Base-by-base conservation (phyloP, 768 basidiomycete genomes). In the Hericium coralloides region DNA sequence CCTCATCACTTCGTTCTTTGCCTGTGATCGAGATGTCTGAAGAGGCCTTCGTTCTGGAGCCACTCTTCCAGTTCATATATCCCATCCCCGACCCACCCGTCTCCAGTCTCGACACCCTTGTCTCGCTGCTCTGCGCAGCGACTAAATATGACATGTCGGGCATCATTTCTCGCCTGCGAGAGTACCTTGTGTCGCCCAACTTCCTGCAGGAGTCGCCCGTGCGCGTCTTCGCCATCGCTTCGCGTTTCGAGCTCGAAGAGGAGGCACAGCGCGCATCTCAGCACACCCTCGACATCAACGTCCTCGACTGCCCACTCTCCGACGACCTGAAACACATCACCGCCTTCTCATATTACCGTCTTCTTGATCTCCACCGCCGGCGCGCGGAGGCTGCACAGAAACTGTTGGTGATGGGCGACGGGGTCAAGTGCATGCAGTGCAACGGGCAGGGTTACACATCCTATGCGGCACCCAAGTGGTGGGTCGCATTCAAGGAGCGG, bases 181-280 rank as follows among this genome's bases (percentile, higher is more conserved):
- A 66, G 47, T 66, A 76, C 23, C 78, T 89, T 38, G 60, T 84
- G 15, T 74, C 79, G 0, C 73, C 78, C 7, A 66, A 65, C 12
- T 85, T 83, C 65, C 65, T 83, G 17, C 60, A 69, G 38, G 62
- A 69, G 14, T 73, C 72, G 12, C 82, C 88, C 9, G 73, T 75
- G 14, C 81, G 84, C 14, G 84, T 88, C 2, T 90, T 84, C 61
- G 85, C 86, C 25, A 80, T 88, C 43, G 85, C 88, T 2, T 80
- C 79, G 57, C 80, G 82, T 4, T 83, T 78, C 56, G 82, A 83
- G 20, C 68, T 89, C 15, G 79, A 83, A 48, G 77, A 81, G 31
- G 87, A 87, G 65, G 80, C 83, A 12, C 74, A 74, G 57, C 64
- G 80, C 49, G 85, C 87, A 5, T 86, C 87, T 17, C 72, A 69